Conservation (phyloP, 1,284 basidiomycete species). For the Leccinum pseudoinsigne region DNA sequence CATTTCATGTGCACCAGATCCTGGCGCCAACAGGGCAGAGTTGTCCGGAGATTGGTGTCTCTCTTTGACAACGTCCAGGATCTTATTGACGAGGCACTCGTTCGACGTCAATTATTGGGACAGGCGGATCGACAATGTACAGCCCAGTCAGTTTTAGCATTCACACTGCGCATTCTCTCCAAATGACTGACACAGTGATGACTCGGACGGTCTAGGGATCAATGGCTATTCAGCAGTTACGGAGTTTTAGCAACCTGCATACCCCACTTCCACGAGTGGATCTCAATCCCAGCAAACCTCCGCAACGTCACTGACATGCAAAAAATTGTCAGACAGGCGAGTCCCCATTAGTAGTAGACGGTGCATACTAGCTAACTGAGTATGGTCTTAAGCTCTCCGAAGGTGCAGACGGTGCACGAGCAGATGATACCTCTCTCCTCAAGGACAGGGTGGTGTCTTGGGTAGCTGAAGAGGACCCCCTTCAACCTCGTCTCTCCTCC, state of each 20-base stretch:
- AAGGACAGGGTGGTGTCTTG: background rate
- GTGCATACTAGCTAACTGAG: background rate
- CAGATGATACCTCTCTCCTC: background rate
- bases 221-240: background rate
- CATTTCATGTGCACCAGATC: background rate
- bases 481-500: background rate
- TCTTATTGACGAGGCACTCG: slow-evolving; percentile 2
- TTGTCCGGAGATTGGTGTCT: slow-evolving; percentile 7
- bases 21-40: background rate
- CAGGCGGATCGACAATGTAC: background rate
- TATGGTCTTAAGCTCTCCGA: background rate
- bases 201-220: background rate
- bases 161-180: background rate
- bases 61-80: slow-evolving; percentile 10
- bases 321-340: background rate
- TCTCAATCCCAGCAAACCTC: background rate
- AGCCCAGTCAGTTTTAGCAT: background rate
- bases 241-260: background rate
- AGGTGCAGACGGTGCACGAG: background rate
- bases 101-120: background rate
- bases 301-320: background rate
- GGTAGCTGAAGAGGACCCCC: background rate
- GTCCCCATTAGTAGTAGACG: background rate
- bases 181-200: background rate
- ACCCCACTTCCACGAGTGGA: background rate